Evolutionary conservation across 1,139 yeast species (phyloP).

Genomic region (Candida sp.): DNA sequence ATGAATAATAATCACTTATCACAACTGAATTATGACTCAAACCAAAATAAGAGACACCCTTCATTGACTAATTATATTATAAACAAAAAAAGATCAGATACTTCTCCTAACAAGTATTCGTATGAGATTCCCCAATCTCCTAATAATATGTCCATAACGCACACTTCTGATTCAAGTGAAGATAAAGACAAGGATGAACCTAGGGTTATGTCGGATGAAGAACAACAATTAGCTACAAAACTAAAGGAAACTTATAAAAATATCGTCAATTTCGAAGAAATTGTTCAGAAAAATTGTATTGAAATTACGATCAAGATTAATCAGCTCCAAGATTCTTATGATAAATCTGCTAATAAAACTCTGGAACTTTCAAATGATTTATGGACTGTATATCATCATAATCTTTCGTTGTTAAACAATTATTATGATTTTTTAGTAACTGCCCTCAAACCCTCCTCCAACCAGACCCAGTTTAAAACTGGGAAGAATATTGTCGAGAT

Average conservation of each 20-base stretch:
- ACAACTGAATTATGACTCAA: slow-evolving; percentile 2
- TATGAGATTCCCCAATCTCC: slow-evolving; percentile 46
- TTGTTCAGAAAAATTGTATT: slow-evolving; percentile 65
- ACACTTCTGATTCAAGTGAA: background rate
- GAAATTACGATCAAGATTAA: slow-evolving; percentile 51
- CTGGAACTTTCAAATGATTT: slow-evolving; percentile 58
- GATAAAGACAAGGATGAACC: background rate
- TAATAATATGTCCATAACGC: slow-evolving; percentile 19
- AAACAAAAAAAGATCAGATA: slow-evolving; percentile 14
- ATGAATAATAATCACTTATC: background rate
- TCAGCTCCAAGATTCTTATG: slow-evolving; percentile 33
- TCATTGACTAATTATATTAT: slow-evolving; percentile 34
- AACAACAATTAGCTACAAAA: slow-evolving; percentile 67
- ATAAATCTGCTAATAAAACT: slow-evolving; percentile 19
- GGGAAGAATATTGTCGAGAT: slow-evolving; percentile 73
- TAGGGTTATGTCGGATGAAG: slow-evolving; percentile 51
- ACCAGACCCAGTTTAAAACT: slow-evolving; percentile 54
- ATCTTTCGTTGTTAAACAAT: slow-evolving; percentile 60
- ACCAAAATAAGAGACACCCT: slow-evolving; percentile 40
- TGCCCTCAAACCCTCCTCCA: slow-evolving; percentile 60
- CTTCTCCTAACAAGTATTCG: slow-evolving; percentile 8
- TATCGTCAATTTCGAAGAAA: slow-evolving; percentile 64
- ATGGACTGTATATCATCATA: slow-evolving; percentile 70
- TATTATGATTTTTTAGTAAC: slow-evolving; percentile 70
- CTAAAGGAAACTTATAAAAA: slow-evolving; percentile 71